Evolutionary conservation across 192 early-diverging fungal species (phyloP), one percentile per base, ranked within the genome.

Genomic region (Backusella australiensis): DNA sequence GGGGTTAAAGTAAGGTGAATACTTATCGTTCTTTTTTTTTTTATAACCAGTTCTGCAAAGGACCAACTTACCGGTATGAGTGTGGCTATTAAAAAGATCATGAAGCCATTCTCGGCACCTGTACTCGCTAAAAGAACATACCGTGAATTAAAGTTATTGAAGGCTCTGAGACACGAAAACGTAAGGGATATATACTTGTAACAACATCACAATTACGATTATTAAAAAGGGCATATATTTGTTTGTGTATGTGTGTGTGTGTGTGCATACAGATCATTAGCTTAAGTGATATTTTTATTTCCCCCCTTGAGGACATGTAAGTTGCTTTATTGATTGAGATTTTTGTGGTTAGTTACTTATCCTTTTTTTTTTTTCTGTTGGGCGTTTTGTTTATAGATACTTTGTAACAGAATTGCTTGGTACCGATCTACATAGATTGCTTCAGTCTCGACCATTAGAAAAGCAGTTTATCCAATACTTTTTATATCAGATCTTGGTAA

Each of bases 391-490:
- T 49, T 26, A 19, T 75, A 91, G 87, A 56, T 99, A 99, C 85
- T 96, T 99, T 85, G 96, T 99, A 35, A 97, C 96, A 11, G 97
- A 99, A 78, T 85, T 97, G 39, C 84, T 99, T n/a, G 97, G 95
- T 74, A 96, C 97, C 1, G 97, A 99, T 82, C 86, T 99, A 67
- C 95, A 97, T 82, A 91, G 96, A 68, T 89, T 99, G 59, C 84
- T 97, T 63, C 92, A 92, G 71, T 93, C 94, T 44, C 87, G 95
- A 75, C 94, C 94, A n/a, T 85, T 99, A 72, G 96, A 97, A 77
- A 94, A 94, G 81, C 95, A 96, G 80, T 96, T 96, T 75, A 93
- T 97, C 75, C 95, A 99, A 85, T 99, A 96, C 89, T 99, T 99
- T 83, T 86, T 96, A 81, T 99, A 97, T 80, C 97, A 99, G 79